phyloP scores from a whole-genome alignment of 2,329 filamentous ascomycete species.

The Huntiella moniliformis region DNA sequence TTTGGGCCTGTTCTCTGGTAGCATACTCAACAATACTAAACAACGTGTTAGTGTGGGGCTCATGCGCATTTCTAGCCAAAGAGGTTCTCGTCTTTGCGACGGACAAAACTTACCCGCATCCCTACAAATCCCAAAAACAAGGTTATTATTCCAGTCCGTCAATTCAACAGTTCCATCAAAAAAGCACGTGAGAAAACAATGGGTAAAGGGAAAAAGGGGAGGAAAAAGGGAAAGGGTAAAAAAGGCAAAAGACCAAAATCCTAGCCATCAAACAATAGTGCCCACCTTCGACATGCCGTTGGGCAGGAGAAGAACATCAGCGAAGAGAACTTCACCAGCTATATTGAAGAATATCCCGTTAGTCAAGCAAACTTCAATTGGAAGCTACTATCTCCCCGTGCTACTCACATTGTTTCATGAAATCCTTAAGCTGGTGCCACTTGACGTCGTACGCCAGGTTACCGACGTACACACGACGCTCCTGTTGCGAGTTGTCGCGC shows the following conservation, averaged over 20 bases:
- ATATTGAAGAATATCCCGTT: slow-evolving; percentile 13
- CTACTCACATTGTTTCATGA: slow-evolving; percentile 92
- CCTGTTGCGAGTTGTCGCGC: slow-evolving; percentile 88
- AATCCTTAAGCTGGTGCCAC: slow-evolving; percentile 99
- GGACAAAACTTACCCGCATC: slow-evolving; percentile 75
- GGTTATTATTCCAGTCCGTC: slow-evolving; percentile 62
- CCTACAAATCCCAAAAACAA: slow-evolving; percentile 83
- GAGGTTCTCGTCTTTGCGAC: background rate
- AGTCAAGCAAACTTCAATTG: background rate
- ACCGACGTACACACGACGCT: slow-evolving; percentile 97
- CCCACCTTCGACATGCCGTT: slow-evolving; percentile 99
- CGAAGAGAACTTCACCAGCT: slow-evolving; percentile 99
- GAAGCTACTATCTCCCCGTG: slow-evolving; percentile 3
- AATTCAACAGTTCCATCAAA: slow-evolving; percentile 91
- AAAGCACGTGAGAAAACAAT: slow-evolving; percentile 31
- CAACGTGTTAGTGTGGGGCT: slow-evolving; percentile 1
- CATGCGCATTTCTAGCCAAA: background rate
- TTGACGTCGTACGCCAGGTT: slow-evolving; percentile 99
- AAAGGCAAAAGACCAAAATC: slow-evolving; percentile 24
- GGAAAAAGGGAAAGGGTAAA: slow-evolving; percentile 58
- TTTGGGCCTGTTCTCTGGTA: slow-evolving; percentile 95
- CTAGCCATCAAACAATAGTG: slow-evolving; percentile 47
- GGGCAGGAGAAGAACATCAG: slow-evolving; percentile 96
- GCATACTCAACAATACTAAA: slow-evolving; percentile 98
- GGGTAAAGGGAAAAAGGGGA: slow-evolving; percentile 31